Base-by-base conservation (phyloP, 2,329 filamentous ascomycete species). In the Ceratocystis colombiana region DNA sequence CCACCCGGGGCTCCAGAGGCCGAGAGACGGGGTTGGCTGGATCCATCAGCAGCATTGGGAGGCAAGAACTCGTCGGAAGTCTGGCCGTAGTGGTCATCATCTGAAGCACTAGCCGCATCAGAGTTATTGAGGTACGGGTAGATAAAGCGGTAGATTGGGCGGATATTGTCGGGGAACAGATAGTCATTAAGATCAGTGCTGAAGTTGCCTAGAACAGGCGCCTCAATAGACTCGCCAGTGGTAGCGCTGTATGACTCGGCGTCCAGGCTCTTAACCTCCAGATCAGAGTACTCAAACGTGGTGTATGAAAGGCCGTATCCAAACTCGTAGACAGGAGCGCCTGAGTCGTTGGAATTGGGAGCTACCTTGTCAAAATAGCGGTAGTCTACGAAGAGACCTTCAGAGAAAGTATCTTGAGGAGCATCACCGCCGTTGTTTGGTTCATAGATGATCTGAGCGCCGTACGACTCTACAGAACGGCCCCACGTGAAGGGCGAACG, bases 361-460 rank as follows among this genome's bases (percentile, higher is more conserved):
- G 74, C 76, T n/a, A 75, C 74, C 71, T 80, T 79, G 76, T 95
- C 90, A 64, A 94, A 89, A 70, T 86, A 90, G 22, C 88, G 81
- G 76, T 94, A 94, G 3, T 94, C 90, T 72, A 95, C 91, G 74
- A 92, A 90, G 64, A 88, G 79, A 17, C 90, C 89, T 75, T 94
- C 89, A 5, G 79, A 78, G 72, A 90, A 95, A 71, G 90, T 82
- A 48, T 85, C 77, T 72, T 94, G 89, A 3, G 89, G 88, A 12
- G 85, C 82, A 37, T 72, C 78, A 12, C 78, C 73, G 62, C 85
- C 87, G 68, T 88, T 88, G 77, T 89, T 91, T 37, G 87, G 83
- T 72, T 83, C 74, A 74, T 87, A 87, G 62, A 85, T 74, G n/a
- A 91, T 73, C 62, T 88, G 81, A 6, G 82, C 81, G 46, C 86